Conservation (phyloP, 129 eudicot species). For the Flaveria brownii region DNA sequence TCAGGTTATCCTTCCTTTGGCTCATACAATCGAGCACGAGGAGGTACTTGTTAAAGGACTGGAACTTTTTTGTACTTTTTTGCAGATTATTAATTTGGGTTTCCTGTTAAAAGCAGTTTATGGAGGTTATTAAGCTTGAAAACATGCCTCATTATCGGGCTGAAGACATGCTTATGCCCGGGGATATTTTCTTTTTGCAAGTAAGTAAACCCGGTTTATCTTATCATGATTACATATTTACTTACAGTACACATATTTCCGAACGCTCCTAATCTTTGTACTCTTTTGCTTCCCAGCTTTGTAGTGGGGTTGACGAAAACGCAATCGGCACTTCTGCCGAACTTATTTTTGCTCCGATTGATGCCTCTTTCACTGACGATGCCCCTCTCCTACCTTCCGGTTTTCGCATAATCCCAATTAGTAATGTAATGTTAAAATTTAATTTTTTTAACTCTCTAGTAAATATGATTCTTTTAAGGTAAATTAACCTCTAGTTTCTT, state of each 20-base stretch:
- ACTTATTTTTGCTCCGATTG: constrained; percentile 94
- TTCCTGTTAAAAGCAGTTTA: constrained; percentile 49
- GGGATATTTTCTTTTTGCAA: constrained; percentile 90
- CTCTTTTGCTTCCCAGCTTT: constrained; percentile 49
- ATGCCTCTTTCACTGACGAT: constrained; percentile 92
- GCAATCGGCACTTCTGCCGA: constrained; percentile 88
- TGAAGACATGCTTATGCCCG: constrained; percentile 78
- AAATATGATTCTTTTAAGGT: background rate
- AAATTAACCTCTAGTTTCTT: background rate
- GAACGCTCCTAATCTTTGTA: background rate
- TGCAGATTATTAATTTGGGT: background rate
- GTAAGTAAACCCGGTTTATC: constrained; percentile 40
- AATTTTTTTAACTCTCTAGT: background rate
- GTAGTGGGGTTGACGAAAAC: constrained; percentile 93
- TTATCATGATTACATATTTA: background rate
- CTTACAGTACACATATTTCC: background rate
- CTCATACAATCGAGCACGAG: constrained; percentile 94
- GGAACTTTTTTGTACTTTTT: background rate
- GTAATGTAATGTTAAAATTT: constrained; percentile 46
- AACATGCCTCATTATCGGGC: constrained; percentile 58
- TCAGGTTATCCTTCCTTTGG: constrained; percentile 93
- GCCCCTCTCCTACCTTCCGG: constrained; percentile 98
- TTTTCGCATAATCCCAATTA: constrained; percentile 88
- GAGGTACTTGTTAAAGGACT: constrained; percentile 47
- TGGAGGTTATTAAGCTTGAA: constrained; percentile 95